Evolutionary conservation across 2,329 filamentous ascomycete species (phyloP), one percentile per base, ranked within the genome.

Genomic region (Pseudogymnoascus sp.): DNA sequence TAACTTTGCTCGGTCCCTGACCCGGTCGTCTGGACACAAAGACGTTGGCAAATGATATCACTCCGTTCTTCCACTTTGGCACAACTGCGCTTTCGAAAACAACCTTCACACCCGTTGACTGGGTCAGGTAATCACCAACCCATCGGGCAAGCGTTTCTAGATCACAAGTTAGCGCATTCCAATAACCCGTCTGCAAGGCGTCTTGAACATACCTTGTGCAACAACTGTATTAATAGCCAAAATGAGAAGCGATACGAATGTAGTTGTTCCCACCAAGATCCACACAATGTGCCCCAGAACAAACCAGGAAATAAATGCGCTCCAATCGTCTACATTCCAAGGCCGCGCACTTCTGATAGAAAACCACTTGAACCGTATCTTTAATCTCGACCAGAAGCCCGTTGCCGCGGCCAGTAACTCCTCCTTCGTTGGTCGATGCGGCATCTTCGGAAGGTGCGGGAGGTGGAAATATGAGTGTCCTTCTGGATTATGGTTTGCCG

Each of bases 61-160:
- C 93, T 33, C 93, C 93, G 70, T 94, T 89, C 65, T 86, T 87
- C 94, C 94, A 99, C 72, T 89, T 94, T 9, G 94, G 94, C 18
- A 99, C 94, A 69, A 99, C 96, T 21, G 94, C 94, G 39, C 91
- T 97, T 76, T 99, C 94, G 72, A 99, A 99, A 61, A 99, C 88
- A 33, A 99, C 90, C 39, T 92, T 94, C 58, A 97, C 80, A 5
- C 94, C 94, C 7, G 92, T 94, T 15, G 92, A 96, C 71, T 93
- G 87, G 2, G 94, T 99, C 27, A 99, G 79, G 74, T 97, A 97
- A 74, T 97, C 95, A 13, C 94, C 94, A 58, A 97, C 84, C 89
- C 91, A 96, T 69, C 89, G 85, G 21, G 93, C 94, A 31, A 99
- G 79, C 3, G 90, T 96, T 84, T 99, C 94, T 89, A 65, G 33